Base-by-base conservation (phyloP, 2,329 filamentous ascomycete species). In the Pseudogymnoascus sp. region DNA sequence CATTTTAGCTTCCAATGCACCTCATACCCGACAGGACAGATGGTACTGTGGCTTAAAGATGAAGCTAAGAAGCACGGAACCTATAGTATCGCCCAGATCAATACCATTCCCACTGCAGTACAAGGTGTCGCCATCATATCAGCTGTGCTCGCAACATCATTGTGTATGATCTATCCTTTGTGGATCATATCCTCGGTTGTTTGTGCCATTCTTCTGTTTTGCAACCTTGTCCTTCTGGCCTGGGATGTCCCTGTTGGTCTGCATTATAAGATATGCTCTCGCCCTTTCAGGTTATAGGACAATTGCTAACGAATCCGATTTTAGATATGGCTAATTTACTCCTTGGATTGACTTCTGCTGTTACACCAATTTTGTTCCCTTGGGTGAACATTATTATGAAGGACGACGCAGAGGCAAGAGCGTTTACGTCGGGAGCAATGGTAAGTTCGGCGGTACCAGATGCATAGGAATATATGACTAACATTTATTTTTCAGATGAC, bases 361-460 rank as follows among this genome's bases (percentile, higher is more conserved):
- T 72, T 6, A 71, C 69, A 10, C 70, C 70, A 1, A 72, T 72
- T 33, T 62, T 72, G 28, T 67, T 70, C 53, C 68, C 70, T 4
- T 70, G 69, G 67, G 69, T 71, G 1, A 72, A 72, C 31, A 67
- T 69, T 44, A 65, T 71, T 33, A 68, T 72, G 66, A 71, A 67
- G 63, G 70, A 71, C 28, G 70, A 72, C 42, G 67, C 70, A 3
- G 70, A 72, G 28, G 71, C 69, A 17, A 44, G 70, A 38, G 71
- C 71, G 1, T 74, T 75, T 44, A 74, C 73, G 1, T 72, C 72
- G 9, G 73, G 73, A 40, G 72, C 72, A 6, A 74, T 74, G 70
- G 70, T 69, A 66, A 53, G 21, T 21, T 40, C 9, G 5, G 1
- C 38, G 8, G 36, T 35, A 40, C n/a, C 11, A 15, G 6, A 11